Conservation (phyloP, 75 land plant species). For the Adiantum capillusveneris region DNA sequence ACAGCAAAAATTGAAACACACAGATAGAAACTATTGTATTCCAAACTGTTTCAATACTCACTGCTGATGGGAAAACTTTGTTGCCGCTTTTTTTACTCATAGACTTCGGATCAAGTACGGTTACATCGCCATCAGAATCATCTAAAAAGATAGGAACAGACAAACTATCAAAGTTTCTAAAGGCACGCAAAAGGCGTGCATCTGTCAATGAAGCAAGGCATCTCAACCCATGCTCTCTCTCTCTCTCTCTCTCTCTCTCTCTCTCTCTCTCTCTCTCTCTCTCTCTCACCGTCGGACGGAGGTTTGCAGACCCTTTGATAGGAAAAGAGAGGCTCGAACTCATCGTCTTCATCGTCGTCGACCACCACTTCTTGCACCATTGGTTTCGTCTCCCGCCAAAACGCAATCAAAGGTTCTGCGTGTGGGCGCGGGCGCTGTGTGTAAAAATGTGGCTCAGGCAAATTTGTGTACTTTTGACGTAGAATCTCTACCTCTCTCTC, state of each 20-base stretch:
- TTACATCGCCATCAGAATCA: constrained; percentile 8
- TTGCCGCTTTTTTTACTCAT: no score
- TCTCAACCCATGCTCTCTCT: constrained; percentile 1
- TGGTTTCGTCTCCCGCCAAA: no score
- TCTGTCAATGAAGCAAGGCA: neutral
- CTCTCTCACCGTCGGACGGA: constrained; percentile 7
- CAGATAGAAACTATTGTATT: no score
- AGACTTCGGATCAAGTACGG: neutral
- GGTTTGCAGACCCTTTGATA: constrained; percentile 2
- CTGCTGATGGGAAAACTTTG: neutral
- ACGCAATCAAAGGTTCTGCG: no score
- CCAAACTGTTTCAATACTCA: neutral
- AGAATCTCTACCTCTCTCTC: no score
- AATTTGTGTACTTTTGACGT: no score
- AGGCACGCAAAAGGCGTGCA: neutral
- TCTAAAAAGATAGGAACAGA: constrained; percentile 1
- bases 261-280: constrained; percentile 7
- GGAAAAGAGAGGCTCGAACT: constrained; percentile 2
- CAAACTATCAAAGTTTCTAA: neutral
- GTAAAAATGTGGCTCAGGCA: no score
- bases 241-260: constrained; percentile 8
- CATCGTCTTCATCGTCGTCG: constrained; percentile 5
- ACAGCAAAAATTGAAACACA: no score
- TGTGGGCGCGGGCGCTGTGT: no score
- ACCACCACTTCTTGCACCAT: neutral